phyloP scores from a whole-genome alignment of 305 asterid genomes.

The Rubia balearica region DNA sequence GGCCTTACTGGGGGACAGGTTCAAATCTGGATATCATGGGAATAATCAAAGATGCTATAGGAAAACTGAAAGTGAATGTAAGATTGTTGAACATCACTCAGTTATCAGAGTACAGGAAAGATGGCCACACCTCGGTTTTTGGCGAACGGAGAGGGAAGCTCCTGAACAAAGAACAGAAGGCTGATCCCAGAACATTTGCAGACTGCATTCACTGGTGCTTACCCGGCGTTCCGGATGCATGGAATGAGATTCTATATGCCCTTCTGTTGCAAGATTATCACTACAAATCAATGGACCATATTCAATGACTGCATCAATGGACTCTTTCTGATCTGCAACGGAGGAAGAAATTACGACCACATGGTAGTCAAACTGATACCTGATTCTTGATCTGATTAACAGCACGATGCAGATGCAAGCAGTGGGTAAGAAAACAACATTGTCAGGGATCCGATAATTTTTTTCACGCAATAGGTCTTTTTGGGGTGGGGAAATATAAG shows the following conservation, averaged over 20 bases:
- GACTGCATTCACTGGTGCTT: constrained; percentile 99
- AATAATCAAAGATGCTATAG: constrained; percentile 42
- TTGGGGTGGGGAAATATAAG: not conserved
- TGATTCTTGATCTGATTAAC: constrained; percentile 2
- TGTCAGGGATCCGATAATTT: not conserved
- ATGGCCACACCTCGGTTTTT: constrained; percentile 65
- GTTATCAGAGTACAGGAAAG: constrained; percentile 79
- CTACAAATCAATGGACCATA: constrained; percentile 8
- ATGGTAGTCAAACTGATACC: not conserved
- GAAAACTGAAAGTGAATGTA: constrained; percentile 36
- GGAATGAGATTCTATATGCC: constrained; percentile 78
- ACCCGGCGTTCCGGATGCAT: constrained; percentile 87
- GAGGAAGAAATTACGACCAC: not conserved
- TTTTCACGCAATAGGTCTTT: not conserved
- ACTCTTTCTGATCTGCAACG: not conserved
- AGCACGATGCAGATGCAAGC: not conserved
- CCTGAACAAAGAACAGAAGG: constrained; percentile 58
- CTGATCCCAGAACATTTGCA: constrained; percentile 56
- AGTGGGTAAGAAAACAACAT: not conserved
- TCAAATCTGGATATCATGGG: constrained; percentile 73
- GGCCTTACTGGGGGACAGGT: constrained; percentile 79
- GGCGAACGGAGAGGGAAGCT: constrained; percentile 86
- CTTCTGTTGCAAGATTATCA: constrained; percentile 69
- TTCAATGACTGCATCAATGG: not conserved
- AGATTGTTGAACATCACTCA: constrained; percentile 69